Conservation (phyloP, 345 rosid genomes). For the Pistacia integerrima region DNA sequence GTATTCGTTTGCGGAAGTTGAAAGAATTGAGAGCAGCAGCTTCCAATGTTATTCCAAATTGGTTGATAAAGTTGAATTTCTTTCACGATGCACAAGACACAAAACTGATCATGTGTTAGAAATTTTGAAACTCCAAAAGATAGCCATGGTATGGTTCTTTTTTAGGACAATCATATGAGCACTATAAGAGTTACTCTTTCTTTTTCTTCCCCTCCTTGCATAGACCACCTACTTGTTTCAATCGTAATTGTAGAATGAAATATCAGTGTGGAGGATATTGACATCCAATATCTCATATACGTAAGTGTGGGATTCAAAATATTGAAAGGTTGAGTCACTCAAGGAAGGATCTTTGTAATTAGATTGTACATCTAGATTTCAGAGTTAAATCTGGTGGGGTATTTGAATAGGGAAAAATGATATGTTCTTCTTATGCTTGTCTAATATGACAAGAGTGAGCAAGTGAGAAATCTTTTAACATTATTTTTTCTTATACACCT, state of each 20-base stretch:
- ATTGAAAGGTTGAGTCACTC: neutral
- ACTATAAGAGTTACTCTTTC: neutral
- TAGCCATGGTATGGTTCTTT: neutral
- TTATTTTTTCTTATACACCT: slow-evolving; percentile 28
- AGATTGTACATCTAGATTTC: neutral
- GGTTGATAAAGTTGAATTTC: neutral
- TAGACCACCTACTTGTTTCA: neutral
- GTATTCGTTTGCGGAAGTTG: no score
- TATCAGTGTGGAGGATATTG: neutral
- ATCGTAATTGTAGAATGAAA: neutral
- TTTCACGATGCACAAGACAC: neutral
- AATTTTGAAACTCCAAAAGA: neutral
- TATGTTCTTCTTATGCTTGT: no score
- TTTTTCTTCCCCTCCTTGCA: neutral
- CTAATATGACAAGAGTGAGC: neutral
- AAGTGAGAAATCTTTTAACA: neutral
- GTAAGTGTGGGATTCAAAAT: neutral
- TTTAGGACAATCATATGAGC: neutral
- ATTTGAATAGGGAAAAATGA: neutral
- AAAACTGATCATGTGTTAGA: neutral
- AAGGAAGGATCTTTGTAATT: neutral
- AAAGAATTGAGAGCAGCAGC: neutral
- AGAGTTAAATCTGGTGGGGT: neutral
- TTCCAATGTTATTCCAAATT: no score
- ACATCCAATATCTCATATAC: neutral